A percentile compares a stretch with the other conserved stretches of the same genome.
These are phyloP conservation scores for Penicillium odoratum DNA, from an alignment of 495 filamentous ascomycete species.

Conservation along the genomic window DNA sequence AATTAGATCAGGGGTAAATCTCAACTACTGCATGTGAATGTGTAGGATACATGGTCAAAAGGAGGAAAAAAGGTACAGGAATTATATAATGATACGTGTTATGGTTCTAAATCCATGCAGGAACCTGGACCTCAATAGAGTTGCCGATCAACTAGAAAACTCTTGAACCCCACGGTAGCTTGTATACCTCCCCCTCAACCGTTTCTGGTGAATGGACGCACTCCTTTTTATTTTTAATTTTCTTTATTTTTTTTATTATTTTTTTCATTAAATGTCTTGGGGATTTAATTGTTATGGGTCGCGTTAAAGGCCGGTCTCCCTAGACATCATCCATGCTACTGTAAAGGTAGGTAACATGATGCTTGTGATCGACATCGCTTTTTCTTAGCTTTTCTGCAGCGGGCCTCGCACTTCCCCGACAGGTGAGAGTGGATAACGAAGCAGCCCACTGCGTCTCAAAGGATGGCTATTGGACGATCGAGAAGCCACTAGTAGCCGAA, in stretches of 20 bases:
- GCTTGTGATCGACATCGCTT: background rate
- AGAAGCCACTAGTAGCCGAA: background rate
- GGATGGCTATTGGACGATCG: background rate
- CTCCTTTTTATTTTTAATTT: too few species aligned
- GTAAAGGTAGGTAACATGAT: background rate
- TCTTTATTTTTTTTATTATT: too few species aligned
- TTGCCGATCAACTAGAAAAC: constrained; percentile 28
- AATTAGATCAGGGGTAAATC: constrained; percentile 9
- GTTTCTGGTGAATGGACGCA: too few species aligned
- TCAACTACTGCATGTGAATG: background rate
- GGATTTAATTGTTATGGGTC: background rate
- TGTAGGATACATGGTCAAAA: background rate
- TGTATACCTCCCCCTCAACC: background rate
- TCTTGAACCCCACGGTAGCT: constrained; percentile 23
- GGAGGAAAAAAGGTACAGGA: background rate
- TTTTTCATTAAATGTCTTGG: too few species aligned
- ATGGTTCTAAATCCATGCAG: constrained; percentile 23
- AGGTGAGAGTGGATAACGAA: background rate
- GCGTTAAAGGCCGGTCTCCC: background rate
- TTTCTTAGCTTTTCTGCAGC: background rate
- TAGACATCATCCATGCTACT: background rate
- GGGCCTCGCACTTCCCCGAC: constrained; percentile 3
- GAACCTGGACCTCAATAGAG: constrained; percentile 26
- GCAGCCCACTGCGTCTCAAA: background rate
- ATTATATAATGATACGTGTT: background rate